Base-by-base conservation (phyloP, 2,329 filamentous ascomycete species). In the Cladosporium sp. region DNA sequence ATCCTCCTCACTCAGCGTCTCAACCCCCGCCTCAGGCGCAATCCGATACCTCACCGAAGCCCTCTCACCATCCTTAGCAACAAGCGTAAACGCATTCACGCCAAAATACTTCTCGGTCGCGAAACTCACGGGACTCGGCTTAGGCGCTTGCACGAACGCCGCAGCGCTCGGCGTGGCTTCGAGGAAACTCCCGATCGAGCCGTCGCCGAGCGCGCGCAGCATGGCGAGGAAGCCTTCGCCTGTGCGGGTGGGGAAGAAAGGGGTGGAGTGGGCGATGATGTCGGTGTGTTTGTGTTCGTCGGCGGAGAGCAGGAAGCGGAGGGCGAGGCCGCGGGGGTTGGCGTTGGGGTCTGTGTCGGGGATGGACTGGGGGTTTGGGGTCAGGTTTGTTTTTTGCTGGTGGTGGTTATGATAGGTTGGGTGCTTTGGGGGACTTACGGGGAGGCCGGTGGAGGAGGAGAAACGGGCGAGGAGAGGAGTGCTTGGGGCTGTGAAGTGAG, bases 181-280 rank as follows among this genome's bases (percentile, higher is more conserved):
- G 0, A 88, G 72, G 65, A 82, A 85, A 5, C 77, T 72, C 6
- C 77, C 78, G 0, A 84, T 72, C 0, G 71, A 73, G 6, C 78
- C 78, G 12, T 75, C 74, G 0, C 73, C 77, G 1, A 83, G 69
- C 0, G 82, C 80, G n/a, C 73, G 69, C 36, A 87, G 77, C 59
- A 87, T 78, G 10, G 78, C 78, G 1, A 86, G 78, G 57, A 86
- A 84, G n/a, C 82, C 83, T 15, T 80, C 83, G 15, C 84, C 84
- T 0, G 82, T 86, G 41, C 80, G 77, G 0, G 79, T 49, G 0
- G 85, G 85, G 74, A 87, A 87, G 73, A 78, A 81, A 2, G 81
- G 78, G 1, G 82, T 83, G 1, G 80, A 83, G 74, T 87, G 85
- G 0, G 79, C 74, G 60, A 88, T 77, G 69, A 88, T 83, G 71